These are phyloP conservation scores for Daldinia eschscholtzii DNA, from an alignment of 2,329 filamentous ascomycete species.

Conservation along the genomic window DNA sequence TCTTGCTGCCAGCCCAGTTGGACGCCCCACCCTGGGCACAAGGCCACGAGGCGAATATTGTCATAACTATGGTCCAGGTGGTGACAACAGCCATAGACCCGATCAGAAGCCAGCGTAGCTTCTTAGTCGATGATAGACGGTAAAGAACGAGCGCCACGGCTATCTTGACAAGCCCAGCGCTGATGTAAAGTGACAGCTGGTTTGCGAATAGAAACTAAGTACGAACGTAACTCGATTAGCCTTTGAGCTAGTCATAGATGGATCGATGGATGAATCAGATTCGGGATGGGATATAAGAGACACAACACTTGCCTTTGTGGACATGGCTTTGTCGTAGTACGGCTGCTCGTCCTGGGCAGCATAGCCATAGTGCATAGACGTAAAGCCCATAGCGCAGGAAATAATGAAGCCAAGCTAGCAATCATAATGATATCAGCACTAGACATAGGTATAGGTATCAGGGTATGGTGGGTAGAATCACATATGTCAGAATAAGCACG, in stretches of 20 bases:
- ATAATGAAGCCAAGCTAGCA: conserved; percentile 48
- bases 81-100: conserved; percentile 48
- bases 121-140: conserved; percentile 47
- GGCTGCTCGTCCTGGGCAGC: conserved; percentile 46
- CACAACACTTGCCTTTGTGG: conserved; percentile 37
- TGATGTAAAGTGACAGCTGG: conserved; percentile 51
- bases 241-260: not conserved
- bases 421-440: conserved; percentile 32
- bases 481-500: conserved; percentile 49
- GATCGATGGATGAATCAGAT: not conserved
- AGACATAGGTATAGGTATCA: not conserved
- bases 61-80: conserved; percentile 52
- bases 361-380: conserved; percentile 51
- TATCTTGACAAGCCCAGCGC: conserved; percentile 52
- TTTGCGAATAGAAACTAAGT: conserved; percentile 51
- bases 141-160: conserved; percentile 53
- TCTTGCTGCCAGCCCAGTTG: conserved; percentile 49
- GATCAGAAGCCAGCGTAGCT: conserved; percentile 45
- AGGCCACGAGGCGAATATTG: conserved; percentile 50
- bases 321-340: conserved; percentile 44
- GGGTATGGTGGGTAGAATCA: conserved; percentile 26
- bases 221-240: conserved; percentile 22
- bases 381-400: conserved; percentile 49
- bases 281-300: not conserved
- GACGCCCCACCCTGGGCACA: conserved; percentile 49